Evolutionary conservation across 352 stramenopile genomes (phyloP), one percentile per base, ranked within the genome.

Genomic region (Aphanomyces invadans): DNA sequence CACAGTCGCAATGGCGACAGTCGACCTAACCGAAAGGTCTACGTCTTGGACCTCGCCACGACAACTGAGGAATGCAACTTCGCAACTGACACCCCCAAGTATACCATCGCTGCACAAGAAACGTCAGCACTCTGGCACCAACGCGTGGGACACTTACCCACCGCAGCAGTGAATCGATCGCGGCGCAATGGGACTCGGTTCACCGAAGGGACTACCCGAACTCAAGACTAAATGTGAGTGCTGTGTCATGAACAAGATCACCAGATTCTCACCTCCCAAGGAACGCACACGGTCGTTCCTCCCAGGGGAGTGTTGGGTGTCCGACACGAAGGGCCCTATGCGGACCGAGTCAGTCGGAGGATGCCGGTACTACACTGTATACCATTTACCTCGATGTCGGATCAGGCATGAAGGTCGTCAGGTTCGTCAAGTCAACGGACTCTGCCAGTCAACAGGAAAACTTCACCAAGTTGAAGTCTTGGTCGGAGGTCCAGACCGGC

Each of bases 401-500:
- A 15, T 48, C 56, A 21, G 21, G 36, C 56, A 48, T 38, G 12
- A 64, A 32, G 21, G 28, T 64, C 29, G 32, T 64, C 11, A 62
- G 29, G 11, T 64, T 64, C 36, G 56, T 64, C 17, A 19, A 64
- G 11, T 64, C 56, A 11, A 64, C 31, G 11, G 56, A 64, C 44
- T 11, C 26, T 31, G 36, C 4, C 56, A 64, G 4, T 11, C 56
- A 64, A 52, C n/a, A 21, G 15, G 29, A 9, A 7, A 64, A 64
- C 32, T 64, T 51, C 19, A 10, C 15, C 12, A n/a, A 21, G 10
- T 7, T 64, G 17, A 38, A 19, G n/a, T 23, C 56, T 10, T 64
- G 56, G 56, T 55, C 31, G 17, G 7, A 75, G 39, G 70, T 66
- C 4, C 62, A 76, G 25, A 74, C 62, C 15, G 62, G 65, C 15